Evolutionary conservation across 2,329 filamentous ascomycete species (phyloP).

Genomic region (Grosmannia serpens): DNA sequence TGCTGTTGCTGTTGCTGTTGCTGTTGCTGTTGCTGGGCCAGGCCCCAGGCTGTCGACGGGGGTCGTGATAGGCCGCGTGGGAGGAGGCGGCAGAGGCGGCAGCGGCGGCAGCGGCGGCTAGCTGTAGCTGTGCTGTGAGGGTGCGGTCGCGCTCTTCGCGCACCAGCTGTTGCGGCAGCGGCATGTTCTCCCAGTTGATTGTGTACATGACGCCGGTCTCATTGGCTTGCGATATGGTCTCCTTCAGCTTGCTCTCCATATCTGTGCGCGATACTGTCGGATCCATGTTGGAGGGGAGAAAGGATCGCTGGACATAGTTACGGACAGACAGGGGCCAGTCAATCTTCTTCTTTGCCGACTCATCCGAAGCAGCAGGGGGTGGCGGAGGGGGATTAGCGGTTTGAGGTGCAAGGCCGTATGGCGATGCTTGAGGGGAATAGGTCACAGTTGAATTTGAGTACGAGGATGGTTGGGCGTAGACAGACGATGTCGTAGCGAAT

Average conservation of each 20-base stretch:
- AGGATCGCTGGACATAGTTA: conserved; percentile 80
- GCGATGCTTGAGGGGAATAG: background rate
- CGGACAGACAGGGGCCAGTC: conserved; percentile 77
- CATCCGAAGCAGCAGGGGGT: background rate
- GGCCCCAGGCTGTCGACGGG: background rate
- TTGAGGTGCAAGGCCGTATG: background rate
- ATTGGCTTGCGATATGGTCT: conserved; percentile 73
- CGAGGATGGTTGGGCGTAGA: conserved; percentile 17
- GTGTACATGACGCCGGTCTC: conserved; percentile 59
- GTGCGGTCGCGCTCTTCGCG: conserved; percentile 47
- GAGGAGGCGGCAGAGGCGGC: background rate
- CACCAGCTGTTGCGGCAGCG: conserved; percentile 76
- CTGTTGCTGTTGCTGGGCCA: conserved; percentile 6
- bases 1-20: no score
- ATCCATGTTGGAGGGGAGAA: conserved; percentile 61
- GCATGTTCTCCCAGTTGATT: conserved; percentile 74
- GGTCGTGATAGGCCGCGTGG: background rate
- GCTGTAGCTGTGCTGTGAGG: conserved; percentile 1
- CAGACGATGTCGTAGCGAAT: conserved; percentile 16
- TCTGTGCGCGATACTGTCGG: conserved; percentile 51
- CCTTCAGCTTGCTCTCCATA: conserved; percentile 74
- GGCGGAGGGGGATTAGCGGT: conserved; percentile 15
- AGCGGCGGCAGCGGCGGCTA: conserved; percentile 4
- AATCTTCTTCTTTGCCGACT: conserved; percentile 41
- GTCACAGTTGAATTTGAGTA: background rate